Conservation (phyloP, 169 alveolate genomes). For the Plasmodium sp. region DNA sequence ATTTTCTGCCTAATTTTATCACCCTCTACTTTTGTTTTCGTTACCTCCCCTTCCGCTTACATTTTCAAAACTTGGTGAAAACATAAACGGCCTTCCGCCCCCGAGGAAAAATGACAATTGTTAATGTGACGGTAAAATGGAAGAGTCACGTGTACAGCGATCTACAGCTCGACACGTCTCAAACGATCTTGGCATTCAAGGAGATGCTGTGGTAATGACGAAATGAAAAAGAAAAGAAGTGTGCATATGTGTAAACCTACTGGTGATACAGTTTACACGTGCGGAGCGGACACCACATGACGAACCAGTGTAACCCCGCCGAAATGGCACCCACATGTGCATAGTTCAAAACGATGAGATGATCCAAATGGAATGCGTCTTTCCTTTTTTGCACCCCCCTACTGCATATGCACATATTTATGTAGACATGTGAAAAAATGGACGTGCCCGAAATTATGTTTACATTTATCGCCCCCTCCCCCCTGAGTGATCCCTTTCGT, state of each 20-base stretch:
- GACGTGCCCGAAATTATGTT: not conserved
- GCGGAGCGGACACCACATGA: not conserved
- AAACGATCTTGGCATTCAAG: conserved; percentile 75
- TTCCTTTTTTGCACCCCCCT: not conserved
- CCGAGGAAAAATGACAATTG: conserved; percentile 52
- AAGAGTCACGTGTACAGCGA: conserved; percentile 78
- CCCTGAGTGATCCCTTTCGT: not conserved
- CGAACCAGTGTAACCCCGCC: not conserved
- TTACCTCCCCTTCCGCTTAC: not conserved
- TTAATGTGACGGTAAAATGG: conserved; percentile 83
- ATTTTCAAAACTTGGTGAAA: not conserved
- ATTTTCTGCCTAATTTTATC: not conserved
- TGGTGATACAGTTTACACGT: not conserved
- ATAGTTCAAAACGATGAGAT: not conserved
- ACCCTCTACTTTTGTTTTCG: not conserved
- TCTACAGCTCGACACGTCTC: conserved; percentile 74
- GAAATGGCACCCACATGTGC: not conserved
- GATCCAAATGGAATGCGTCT: not conserved
- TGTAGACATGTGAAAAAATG: not conserved
- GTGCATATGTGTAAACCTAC: not conserved
- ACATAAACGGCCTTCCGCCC: not conserved
- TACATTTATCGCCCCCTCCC: not conserved
- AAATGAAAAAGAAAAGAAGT: not conserved
- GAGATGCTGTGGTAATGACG: conserved; percentile 71
- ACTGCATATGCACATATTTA: not conserved